These are phyloP conservation scores for Daldinia sp. DNA, from an alignment of 2,329 filamentous ascomycete species.

Conservation along the genomic window DNA sequence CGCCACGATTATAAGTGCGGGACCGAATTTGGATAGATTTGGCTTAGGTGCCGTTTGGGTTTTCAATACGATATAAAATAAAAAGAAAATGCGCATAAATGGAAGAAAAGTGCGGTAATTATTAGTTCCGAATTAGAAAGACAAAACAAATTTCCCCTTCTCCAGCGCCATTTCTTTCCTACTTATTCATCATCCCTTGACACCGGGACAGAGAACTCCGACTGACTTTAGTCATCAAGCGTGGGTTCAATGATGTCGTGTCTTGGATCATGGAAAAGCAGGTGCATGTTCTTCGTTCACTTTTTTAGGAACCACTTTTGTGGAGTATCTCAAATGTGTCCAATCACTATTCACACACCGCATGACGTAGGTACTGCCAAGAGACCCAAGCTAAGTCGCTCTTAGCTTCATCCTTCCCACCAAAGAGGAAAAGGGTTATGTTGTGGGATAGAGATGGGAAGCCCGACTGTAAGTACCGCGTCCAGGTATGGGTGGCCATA, in stretches of 20 bases:
- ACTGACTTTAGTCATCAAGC: slow-evolving; percentile 26
- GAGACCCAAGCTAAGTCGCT: slow-evolving; percentile 26
- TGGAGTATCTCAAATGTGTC: slow-evolving; percentile 25
- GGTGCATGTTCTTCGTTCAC: slow-evolving; percentile 21
- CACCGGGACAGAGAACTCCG: slow-evolving; percentile 36
- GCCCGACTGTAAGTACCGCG: slow-evolving; percentile 33
- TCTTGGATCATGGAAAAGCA: slow-evolving; percentile 28
- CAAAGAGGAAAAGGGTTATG: slow-evolving; percentile 33
- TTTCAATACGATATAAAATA: slow-evolving; percentile 8
- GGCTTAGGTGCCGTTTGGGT: slow-evolving; percentile 8
- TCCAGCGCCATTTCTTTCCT: slow-evolving; percentile 5
- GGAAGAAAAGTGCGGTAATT: slow-evolving; percentile 5
- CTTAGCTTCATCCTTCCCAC: slow-evolving; percentile 37
- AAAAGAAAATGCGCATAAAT: slow-evolving; percentile 9
- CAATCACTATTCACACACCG: slow-evolving; percentile 34
- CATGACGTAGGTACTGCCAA: slow-evolving; percentile 38
- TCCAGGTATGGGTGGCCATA: neutral
- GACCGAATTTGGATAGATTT: slow-evolving; percentile 15
- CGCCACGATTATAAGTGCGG: slow-evolving; percentile 31
- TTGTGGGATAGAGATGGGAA: slow-evolving; percentile 24
- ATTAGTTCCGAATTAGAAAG: neutral
- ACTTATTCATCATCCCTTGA: slow-evolving; percentile 38
- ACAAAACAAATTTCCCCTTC: slow-evolving; percentile 2
- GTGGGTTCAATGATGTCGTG: slow-evolving; percentile 34
- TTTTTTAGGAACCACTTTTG: slow-evolving; percentile 28